Percentiles rank a stretch among this genome's conserved stretches.
These are phyloP conservation scores for Chaetomium globosum DNA, from an alignment of 2,329 filamentous ascomycete genomes.

Conservation along the genomic window DNA sequence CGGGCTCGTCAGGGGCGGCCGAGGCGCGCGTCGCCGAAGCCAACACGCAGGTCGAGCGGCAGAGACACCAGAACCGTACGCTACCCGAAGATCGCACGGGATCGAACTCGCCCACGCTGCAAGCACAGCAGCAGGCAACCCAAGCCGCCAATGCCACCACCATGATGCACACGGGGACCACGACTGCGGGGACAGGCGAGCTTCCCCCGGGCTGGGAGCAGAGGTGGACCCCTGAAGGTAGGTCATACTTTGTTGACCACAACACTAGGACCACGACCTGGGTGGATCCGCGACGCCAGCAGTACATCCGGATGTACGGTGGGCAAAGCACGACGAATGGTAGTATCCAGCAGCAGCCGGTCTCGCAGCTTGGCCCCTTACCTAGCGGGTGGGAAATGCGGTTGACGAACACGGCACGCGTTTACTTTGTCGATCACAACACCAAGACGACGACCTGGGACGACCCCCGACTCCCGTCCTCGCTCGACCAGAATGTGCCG, in stretches of 20 bases:
- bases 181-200: slow-evolving; percentile 91
- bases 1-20: slow-evolving; percentile 69
- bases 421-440: slow-evolving; percentile 99
- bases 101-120: slow-evolving; percentile 82
- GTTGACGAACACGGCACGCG: slow-evolving; percentile 92
- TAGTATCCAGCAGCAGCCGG: slow-evolving; percentile 93
- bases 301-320: slow-evolving; percentile 96
- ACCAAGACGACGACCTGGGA: slow-evolving; percentile 99
- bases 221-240: slow-evolving; percentile 89
- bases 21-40: slow-evolving; percentile 81
- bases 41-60: slow-evolving; percentile 88
- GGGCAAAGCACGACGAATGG: slow-evolving; percentile 84
- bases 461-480: slow-evolving; percentile 91
- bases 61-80: slow-evolving; percentile 92
- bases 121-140: slow-evolving; percentile 53
- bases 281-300: slow-evolving; percentile 95
- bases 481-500: slow-evolving; percentile 94
- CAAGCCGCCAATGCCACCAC: slow-evolving; percentile 62
- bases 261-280: slow-evolving; percentile 97
- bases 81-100: slow-evolving; percentile 94
- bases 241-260: slow-evolving; percentile 96
- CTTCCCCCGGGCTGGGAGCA: slow-evolving; percentile 96
- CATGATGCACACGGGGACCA: slow-evolving; percentile 94
- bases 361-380: slow-evolving; percentile 91
- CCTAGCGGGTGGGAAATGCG: slow-evolving; percentile 99